phyloP scores from a whole-genome alignment of 2,329 filamentous ascomycete species.

The Aspergillus melleus region DNA sequence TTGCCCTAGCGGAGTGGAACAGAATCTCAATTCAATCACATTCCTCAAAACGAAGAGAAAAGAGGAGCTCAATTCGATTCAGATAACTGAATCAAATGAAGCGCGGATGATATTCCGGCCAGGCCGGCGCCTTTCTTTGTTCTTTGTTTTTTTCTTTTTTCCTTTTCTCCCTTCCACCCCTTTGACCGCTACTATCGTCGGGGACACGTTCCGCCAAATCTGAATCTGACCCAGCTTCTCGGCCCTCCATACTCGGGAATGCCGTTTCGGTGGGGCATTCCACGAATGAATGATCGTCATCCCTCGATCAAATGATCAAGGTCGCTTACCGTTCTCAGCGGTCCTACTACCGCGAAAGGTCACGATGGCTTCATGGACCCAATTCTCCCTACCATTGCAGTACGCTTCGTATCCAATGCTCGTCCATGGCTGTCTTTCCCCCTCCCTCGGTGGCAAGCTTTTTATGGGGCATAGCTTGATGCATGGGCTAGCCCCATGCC shows the following conservation, averaged over 20 bases:
- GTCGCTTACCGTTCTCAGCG: conserved; percentile 15
- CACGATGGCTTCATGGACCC: conserved; percentile 15
- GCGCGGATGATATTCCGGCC: neutral
- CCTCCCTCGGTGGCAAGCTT: conserved; percentile 20
- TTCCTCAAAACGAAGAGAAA: neutral
- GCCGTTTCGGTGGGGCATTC: conserved; percentile 21
- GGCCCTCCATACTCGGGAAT: conserved; percentile 23
- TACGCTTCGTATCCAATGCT: conserved; percentile 7
- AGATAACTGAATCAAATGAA: neutral
- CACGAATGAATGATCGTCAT: conserved; percentile 17
- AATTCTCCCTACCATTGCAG: conserved; percentile 1
- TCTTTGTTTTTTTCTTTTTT: neutral
- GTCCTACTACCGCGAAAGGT: conserved; percentile 4
- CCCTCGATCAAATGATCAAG: conserved; percentile 20
- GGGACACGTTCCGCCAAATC: neutral
- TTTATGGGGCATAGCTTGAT: conserved; percentile 5
- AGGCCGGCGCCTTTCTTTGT: neutral
- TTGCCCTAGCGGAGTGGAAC: neutral
- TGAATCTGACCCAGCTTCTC: conserved; percentile 14
- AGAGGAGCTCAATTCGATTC: neutral
- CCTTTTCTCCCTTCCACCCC: neutral
- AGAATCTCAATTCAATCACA: neutral
- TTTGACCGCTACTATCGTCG: conserved; percentile 7
- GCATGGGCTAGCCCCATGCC: conserved; percentile 10
- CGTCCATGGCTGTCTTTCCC: conserved; percentile 7